Conservation (phyloP, 495 filamentous ascomycete species). For the Penicillium herquei region DNA sequence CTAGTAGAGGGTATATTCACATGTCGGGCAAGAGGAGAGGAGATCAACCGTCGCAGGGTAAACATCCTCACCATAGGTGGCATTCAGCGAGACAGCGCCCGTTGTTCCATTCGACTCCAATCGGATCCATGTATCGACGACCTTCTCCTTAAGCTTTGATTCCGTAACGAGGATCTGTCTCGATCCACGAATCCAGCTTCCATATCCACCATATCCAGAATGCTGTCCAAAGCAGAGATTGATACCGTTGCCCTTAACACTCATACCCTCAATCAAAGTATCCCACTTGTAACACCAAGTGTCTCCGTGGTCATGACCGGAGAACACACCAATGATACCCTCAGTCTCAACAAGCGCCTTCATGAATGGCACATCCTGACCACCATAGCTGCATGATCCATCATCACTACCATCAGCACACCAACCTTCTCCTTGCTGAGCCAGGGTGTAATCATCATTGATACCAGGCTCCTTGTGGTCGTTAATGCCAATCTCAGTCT, state of each 20-base stretch:
- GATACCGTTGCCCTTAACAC: constrained; percentile 35
- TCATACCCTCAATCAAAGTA: constrained; percentile 20
- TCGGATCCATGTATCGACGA: constrained; percentile 18
- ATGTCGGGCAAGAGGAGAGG: background rate
- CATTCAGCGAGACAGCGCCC: constrained; percentile 19
- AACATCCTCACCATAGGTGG: constrained; percentile 17
- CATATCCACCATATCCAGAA: constrained; percentile 68
- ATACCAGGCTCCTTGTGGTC: constrained; percentile 55
- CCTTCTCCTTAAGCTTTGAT: constrained; percentile 1
- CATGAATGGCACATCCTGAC: constrained; percentile 64
- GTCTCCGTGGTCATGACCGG: constrained; percentile 67
- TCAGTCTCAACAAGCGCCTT: constrained; percentile 50
- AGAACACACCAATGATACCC: constrained; percentile 58
- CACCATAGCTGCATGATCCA: constrained; percentile 23
- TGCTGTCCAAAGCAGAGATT: constrained; percentile 65
- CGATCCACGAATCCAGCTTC: constrained; percentile 59
- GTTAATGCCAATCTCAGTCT: constrained; percentile 37
- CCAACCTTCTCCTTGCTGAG: constrained; percentile 50
- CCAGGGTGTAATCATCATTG: constrained; percentile 59
- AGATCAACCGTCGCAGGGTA: constrained; percentile 11
- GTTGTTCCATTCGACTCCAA: constrained; percentile 14
- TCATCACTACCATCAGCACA: constrained; percentile 22
- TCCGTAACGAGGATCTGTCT: constrained; percentile 19
- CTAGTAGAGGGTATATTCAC: background rate
- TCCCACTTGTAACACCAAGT: constrained; percentile 54